Base-by-base conservation (phyloP, 495 filamentous ascomycete species). In the Lasiosphaeria miniovina region DNA sequence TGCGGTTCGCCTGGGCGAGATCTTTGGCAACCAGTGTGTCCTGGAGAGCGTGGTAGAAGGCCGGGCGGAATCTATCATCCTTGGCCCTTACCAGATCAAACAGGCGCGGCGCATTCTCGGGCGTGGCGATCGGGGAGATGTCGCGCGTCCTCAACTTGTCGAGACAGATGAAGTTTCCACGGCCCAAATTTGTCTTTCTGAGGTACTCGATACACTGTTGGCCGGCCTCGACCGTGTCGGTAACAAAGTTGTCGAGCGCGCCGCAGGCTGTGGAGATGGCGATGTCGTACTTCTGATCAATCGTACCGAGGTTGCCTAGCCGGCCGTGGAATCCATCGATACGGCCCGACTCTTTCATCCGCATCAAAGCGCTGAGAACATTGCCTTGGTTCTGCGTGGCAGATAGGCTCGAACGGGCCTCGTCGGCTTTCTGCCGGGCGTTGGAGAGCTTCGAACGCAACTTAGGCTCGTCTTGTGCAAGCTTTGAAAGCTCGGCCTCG, bases 141-240 rank as follows among this genome's bases (percentile, higher is more conserved):
- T 96, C 88, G 49, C 88, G 84, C 49, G 80, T 77, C 36, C 90
- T 81, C 31, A 97, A 80, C 61, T 93, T 90, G 69, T 98, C 90
- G 3, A 98, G 84, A 60, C 93, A 89, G 67, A 98, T 98, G 69
- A 98, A 96, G 75, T 96, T 96, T 35, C 92, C 94, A 68, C 95
- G 84, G n/a, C 94, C 94, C 32, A 98, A 87, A 66, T 96, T 96
- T 63, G 95, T 98, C 78, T 98, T 98, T 32, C 94, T 86, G 15
- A 98, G 82, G 68, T 98, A 93, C 64, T 98, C 93, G 66, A 98
- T 96, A 71, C 95, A 98, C 66, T 97, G 92, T 71, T 97, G 93
- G 53, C 92, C 95, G 50, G 89, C 89, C 66, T 97, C 92, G 6
- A 97, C 91, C 0, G 90, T 90, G 61, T 98, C 94, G 6, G 96